A percentile compares a stretch with the other conserved stretches of the same genome.
phyloP scores from a whole-genome alignment of 306 rosid species.

The Elaeagnus macrophylla region DNA sequence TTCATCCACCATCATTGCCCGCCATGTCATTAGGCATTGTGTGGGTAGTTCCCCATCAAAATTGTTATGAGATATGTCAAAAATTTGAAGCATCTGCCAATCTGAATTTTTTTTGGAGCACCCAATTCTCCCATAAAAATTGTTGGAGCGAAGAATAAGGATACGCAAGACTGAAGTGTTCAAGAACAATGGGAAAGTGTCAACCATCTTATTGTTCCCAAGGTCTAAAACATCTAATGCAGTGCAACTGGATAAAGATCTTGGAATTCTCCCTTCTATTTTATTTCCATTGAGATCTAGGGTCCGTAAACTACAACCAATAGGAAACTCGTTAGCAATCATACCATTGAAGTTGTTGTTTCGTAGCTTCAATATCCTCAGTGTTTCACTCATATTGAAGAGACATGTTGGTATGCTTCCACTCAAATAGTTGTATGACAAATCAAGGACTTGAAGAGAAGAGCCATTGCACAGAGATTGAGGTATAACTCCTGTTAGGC shows the following conservation, averaged over 20 bases:
- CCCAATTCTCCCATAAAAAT: slow-evolving; percentile 1
- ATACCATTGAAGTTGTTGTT: slow-evolving; percentile 13
- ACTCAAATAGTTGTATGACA: slow-evolving; percentile 15
- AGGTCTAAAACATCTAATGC: slow-evolving; percentile 26
- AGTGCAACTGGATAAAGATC: slow-evolving; percentile 19
- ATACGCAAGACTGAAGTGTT: neutral
- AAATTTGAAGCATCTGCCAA: neutral
- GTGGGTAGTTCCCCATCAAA: neutral
- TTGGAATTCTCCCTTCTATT: slow-evolving; percentile 25
- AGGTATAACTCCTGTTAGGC: slow-evolving; percentile 19
- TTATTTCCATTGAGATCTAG: slow-evolving; percentile 22
- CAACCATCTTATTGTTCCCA: slow-evolving; percentile 13
- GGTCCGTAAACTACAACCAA: slow-evolving; percentile 16
- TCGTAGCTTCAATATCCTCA: slow-evolving; percentile 17
- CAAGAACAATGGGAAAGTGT: slow-evolving; percentile 6
- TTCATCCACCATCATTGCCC: too few species aligned
- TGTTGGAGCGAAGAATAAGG: slow-evolving; percentile 2
- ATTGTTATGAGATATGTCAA: neutral
- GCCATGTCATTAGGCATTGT: too few species aligned
- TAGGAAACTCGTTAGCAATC: slow-evolving; percentile 15
- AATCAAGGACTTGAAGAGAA: slow-evolving; percentile 23
- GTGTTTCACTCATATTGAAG: neutral
- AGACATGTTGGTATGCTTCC: slow-evolving; percentile 31
- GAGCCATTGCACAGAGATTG: slow-evolving; percentile 22
- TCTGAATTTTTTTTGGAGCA: neutral